phyloP scores from a whole-genome alignment of 83 land plant genomes.

The Larix sibirica region DNA sequence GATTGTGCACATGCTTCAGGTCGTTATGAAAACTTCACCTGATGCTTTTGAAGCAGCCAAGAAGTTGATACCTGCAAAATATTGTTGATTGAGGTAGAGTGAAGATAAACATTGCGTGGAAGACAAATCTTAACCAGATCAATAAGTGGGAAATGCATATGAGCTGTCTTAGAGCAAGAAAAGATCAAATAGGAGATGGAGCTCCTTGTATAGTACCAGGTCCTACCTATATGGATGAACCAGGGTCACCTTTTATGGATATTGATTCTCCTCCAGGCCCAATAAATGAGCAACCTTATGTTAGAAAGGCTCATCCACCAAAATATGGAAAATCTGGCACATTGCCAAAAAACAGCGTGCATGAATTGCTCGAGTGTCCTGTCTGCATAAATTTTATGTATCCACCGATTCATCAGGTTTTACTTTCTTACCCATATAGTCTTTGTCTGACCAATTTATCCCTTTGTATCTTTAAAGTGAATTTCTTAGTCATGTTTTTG shows the following conservation, averaged over 20 bases:
- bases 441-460: neutral
- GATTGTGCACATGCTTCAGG: neutral
- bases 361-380: conserved; percentile 68
- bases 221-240: neutral
- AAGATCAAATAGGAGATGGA: conserved; percentile 11
- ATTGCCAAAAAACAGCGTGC: conserved; percentile 54
- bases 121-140: conserved; percentile 3
- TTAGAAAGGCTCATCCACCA: neutral
- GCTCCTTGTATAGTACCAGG: conserved; percentile 9
- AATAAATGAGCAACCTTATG: conserved; percentile 4
- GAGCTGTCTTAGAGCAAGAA: conserved; percentile 13
- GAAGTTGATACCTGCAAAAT: neutral
- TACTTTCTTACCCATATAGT: neutral
- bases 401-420: conserved; percentile 73
- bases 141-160: neutral
- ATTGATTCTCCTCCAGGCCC: conserved; percentile 12
- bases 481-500: neutral
- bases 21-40: neutral
- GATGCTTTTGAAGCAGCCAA: neutral
- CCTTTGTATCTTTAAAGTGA: conserved; percentile 1
- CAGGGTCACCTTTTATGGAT: neutral
- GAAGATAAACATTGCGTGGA: neutral
- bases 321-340: conserved; percentile 10
- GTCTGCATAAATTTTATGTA: conserved; percentile 75
- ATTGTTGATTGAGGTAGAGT: neutral